Base-by-base conservation (phyloP, 768 basidiomycete species). In the Boletus edulis region DNA sequence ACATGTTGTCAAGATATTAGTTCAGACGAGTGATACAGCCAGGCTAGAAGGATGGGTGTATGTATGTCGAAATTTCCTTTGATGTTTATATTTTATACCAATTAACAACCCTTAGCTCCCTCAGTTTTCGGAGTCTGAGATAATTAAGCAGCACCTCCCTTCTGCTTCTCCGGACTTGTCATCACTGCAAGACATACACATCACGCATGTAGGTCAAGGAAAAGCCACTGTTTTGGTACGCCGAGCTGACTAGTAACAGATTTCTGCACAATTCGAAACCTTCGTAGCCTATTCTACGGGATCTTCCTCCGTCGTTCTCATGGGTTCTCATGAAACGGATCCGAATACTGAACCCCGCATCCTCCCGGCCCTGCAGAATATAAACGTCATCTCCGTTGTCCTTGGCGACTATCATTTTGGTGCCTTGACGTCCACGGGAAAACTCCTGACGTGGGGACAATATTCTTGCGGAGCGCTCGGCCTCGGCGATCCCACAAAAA, bases 381-480 rank as follows among this genome's bases (percentile, higher is more conserved):
- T 75, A 59, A 76, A 79, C 37, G 82, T 98, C 51, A 95, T 98
- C 56, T 91, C 91, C 48, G 85, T 96, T 52, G 86, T 87, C 14
- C 79, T 94, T 48, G 96, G 96, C 6, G 96, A 98, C 71, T 97
- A 95, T 69, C 96, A 98, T 74, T 85, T 79, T 65, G 90, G 84
- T 35, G 95, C 96, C 1, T 75, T 97, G 62, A 95, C 92, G 3
- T 76, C 81, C 38, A 70, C 77, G 22, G 96, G 95, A 15, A 80
- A 85, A 65, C 74, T 94, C 24, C 74, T 87, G 18, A 90, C 94
- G 12, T 95, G 91, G 92, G 93, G 92, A 15, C 60, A 69, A 24
- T 88, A 84, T 70, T 87, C 87, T 20, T 68, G 73, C 31, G 94
- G 95, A 12, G 94, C 94, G 2, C 76, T 97, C 37, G 95, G 95